Evolutionary conservation across 805 yeast genomes (phyloP).

Genomic region (Saturnispora hagleri): DNA sequence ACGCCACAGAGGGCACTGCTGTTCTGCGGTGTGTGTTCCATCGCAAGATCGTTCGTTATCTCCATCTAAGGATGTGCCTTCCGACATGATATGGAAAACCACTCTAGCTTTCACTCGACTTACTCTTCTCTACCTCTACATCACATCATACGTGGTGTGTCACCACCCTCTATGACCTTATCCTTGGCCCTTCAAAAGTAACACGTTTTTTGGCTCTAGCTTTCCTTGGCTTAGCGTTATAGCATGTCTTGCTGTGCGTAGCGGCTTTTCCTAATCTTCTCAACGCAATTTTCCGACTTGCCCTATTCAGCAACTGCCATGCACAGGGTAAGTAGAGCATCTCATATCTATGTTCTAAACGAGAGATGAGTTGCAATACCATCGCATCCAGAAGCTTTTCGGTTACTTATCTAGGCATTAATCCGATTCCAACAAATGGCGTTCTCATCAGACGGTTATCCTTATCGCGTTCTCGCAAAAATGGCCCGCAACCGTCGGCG

Average conservation of each 20-base stretch:
- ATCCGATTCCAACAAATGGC: not conserved
- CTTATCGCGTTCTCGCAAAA: not conserved
- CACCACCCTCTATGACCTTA: not conserved
- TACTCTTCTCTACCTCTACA: too few species aligned
- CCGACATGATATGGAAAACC: too few species aligned
- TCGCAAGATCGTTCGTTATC: too few species aligned
- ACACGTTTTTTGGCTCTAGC: not conserved
- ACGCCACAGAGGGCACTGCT: too few species aligned
- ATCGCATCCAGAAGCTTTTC: not conserved
- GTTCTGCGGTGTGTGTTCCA: too few species aligned
- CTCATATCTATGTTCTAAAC: not conserved
- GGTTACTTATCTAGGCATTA: not conserved
- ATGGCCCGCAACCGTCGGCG: not conserved
- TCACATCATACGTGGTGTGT: too few species aligned
- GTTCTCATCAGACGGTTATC: constrained; percentile 3
- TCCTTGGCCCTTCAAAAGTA: not conserved
- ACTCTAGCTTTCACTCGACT: too few species aligned
- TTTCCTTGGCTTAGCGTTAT: not conserved
- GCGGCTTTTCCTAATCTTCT: not conserved
- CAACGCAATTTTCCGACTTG: not conserved
- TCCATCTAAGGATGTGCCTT: too few species aligned
- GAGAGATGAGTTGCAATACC: not conserved
- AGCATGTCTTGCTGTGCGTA: not conserved
- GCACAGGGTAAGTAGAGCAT: too few species aligned
- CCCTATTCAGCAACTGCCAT: not conserved